A percentile compares a stretch with the other conserved stretches of the same genome.
Evolutionary conservation across 2,329 filamentous ascomycete genomes (phyloP).

Genomic region (Epichloe scottii): DNA sequence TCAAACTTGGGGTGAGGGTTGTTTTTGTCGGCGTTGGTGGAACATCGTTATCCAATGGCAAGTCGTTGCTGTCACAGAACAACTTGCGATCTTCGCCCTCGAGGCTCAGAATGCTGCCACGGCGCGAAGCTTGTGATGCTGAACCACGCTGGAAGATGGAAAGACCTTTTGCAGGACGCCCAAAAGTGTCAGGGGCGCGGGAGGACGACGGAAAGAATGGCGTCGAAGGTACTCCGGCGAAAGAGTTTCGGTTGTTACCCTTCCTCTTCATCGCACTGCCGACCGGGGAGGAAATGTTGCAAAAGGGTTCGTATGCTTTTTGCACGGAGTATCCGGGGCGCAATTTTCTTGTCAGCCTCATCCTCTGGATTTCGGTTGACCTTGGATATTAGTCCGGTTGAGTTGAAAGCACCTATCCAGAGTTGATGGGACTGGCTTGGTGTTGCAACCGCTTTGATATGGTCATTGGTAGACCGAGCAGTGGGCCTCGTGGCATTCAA

Average conservation of each 20-base stretch:
- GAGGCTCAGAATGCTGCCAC: constrained; percentile 65
- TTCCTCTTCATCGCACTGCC: constrained; percentile 52
- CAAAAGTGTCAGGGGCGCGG: constrained; percentile 35
- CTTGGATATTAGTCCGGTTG: constrained; percentile 89
- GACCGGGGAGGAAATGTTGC: constrained; percentile 49
- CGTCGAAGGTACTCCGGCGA: constrained; percentile 61
- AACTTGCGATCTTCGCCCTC: constrained; percentile 61
- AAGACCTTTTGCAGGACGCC: constrained; percentile 46
- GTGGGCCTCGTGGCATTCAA: constrained; percentile 25
- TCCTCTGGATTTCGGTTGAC: constrained; percentile 76
- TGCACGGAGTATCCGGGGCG: constrained; percentile 94
- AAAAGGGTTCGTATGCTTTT: constrained; percentile 63
- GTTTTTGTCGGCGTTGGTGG: constrained; percentile 93
- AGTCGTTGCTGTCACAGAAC: constrained; percentile 19
- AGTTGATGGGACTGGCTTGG: constrained; percentile 44
- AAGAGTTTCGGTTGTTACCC: constrained; percentile 54
- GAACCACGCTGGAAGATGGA: constrained; percentile 53
- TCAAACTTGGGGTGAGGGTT: constrained; percentile 29
- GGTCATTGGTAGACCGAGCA: constrained; percentile 17
- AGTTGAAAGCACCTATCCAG: constrained; percentile 76
- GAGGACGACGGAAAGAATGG: constrained; percentile 56
- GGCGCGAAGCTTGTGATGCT: constrained; percentile 30
- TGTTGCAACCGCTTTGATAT: constrained; percentile 26
- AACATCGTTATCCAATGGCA: constrained; percentile 42
- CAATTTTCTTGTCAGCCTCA: constrained; percentile 43